Conservation (phyloP, 2,329 filamentous ascomycete genomes). For the Chaetomium sp. region DNA sequence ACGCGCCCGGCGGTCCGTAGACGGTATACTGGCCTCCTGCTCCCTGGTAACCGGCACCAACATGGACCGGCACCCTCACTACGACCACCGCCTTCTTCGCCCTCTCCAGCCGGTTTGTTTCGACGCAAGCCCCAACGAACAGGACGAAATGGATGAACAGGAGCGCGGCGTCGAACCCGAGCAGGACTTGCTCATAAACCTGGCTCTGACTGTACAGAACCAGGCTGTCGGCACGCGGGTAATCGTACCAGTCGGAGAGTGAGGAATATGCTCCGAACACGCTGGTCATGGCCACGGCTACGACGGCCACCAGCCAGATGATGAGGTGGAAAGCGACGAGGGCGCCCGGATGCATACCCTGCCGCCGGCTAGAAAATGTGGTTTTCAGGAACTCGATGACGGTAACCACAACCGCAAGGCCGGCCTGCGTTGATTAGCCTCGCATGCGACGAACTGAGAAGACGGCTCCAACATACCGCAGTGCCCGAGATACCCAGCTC, state of each 20-base stretch:
- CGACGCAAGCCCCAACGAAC: constrained; percentile 46
- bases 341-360: constrained; percentile 48
- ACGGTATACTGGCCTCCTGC: neutral
- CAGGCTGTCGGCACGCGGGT: constrained; percentile 12
- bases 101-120: constrained; percentile 40
- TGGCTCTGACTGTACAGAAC: neutral
- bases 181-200: constrained; percentile 29
- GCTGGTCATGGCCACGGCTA: constrained; percentile 35
- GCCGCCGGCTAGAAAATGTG: constrained; percentile 38
- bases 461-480: constrained; percentile 23
- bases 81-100: constrained; percentile 13
- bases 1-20: constrained; percentile 10
- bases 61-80: constrained; percentile 19
- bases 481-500: constrained; percentile 22
- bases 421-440: constrained; percentile 37
- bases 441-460: neutral
- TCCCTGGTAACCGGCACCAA: neutral
- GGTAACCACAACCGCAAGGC: constrained; percentile 44
- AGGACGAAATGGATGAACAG: constrained; percentile 42
- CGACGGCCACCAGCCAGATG: constrained; percentile 43
- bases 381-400: constrained; percentile 45
- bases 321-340: constrained; percentile 48
- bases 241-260: constrained; percentile 28
- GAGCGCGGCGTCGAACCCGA: constrained; percentile 29
- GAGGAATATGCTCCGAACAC: constrained; percentile 22